These are phyloP conservation scores for Pythium utonaiense DNA, from an alignment of 352 stramenopile genomes.

Conservation along the genomic window DNA sequence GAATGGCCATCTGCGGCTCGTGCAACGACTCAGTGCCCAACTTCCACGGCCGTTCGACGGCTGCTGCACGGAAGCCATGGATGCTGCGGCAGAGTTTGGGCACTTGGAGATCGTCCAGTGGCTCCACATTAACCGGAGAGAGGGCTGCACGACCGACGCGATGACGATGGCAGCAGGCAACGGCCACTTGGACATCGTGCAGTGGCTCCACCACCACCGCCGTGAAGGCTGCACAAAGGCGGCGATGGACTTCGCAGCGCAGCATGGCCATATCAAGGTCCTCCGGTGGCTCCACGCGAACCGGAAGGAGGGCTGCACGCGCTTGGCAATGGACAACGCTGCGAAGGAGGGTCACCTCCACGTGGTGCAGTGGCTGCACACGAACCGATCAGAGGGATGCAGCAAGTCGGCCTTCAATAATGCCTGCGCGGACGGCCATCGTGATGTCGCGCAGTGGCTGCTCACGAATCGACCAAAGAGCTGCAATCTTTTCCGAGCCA, in stretches of 20 bases:
- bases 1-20: conserved; percentile 41
- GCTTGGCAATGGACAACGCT: conserved; percentile 56
- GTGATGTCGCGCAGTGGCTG: conserved; percentile 56
- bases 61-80: conserved; percentile 58
- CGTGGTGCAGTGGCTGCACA: conserved; percentile 51
- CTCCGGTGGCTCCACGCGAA: conserved; percentile 59
- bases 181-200: conserved; percentile 45
- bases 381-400: conserved; percentile 54
- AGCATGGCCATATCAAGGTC: conserved; percentile 51
- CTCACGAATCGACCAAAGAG: conserved; percentile 35
- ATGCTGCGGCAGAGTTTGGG: conserved; percentile 58
- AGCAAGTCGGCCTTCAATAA: conserved; percentile 67
- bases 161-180: conserved; percentile 65
- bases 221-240: conserved; percentile 51
- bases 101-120: conserved; percentile 57
- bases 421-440: conserved; percentile 48
- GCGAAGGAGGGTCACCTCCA: conserved; percentile 41
- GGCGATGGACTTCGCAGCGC: conserved; percentile 66
- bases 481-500: conserved; percentile 32
- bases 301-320: conserved; percentile 47
- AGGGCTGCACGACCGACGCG: conserved; percentile 63
- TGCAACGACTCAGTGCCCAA: conserved; percentile 40
- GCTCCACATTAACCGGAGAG: conserved; percentile 38
- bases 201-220: conserved; percentile 61
- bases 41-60: conserved; percentile 36